Percentiles rank a stretch among this genome's conserved stretches.
Conservation (phyloP, 1,284 basidiomycete genomes). For the Serendipita sp. region DNA sequence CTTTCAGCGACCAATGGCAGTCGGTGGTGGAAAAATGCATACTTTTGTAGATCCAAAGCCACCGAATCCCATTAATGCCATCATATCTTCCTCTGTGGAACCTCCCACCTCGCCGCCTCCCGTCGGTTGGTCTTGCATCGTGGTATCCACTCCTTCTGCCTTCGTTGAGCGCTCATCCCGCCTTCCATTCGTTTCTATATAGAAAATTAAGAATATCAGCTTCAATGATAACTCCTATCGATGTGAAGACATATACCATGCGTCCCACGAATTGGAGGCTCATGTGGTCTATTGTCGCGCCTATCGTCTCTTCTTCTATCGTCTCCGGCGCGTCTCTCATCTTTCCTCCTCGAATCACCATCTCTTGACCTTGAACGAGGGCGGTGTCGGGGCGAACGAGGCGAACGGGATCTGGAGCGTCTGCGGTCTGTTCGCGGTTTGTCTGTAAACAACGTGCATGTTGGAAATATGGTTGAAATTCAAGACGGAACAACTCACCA, state of each 20-base stretch:
- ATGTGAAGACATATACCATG: slow-evolving; percentile 19
- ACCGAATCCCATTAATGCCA: slow-evolving; percentile 77
- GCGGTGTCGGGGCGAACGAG: slow-evolving; percentile 6
- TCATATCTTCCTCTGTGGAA: slow-evolving; percentile 63
- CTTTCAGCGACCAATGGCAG: not conserved
- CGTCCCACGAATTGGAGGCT: slow-evolving; percentile 7
- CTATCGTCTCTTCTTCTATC: slow-evolving; percentile 22
- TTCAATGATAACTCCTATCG: slow-evolving; percentile 14
- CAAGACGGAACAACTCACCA: slow-evolving; percentile 6
- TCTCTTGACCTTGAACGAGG: slow-evolving; percentile 12
- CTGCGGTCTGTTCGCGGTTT: not conserved
- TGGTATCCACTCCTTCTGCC: slow-evolving; percentile 25
- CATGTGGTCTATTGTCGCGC: slow-evolving; percentile 16
- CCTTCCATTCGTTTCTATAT: not conserved
- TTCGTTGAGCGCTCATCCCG: slow-evolving; percentile 22
- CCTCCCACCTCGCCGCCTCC: slow-evolving; percentile 56
- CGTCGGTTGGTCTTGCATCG: slow-evolving; percentile 22
- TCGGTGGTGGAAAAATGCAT: slow-evolving; percentile 14
- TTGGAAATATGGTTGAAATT: slow-evolving; percentile 9
- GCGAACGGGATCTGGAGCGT: slow-evolving; percentile 6
- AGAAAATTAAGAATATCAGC: slow-evolving; percentile 17
- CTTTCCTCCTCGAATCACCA: slow-evolving; percentile 10
- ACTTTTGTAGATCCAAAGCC: slow-evolving; percentile 89
- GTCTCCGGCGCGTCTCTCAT: slow-evolving; percentile 17
- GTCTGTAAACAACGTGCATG: not conserved